Base-by-base conservation (phyloP, 192 early-diverging fungal genomes). In the Endogone sp. region DNA sequence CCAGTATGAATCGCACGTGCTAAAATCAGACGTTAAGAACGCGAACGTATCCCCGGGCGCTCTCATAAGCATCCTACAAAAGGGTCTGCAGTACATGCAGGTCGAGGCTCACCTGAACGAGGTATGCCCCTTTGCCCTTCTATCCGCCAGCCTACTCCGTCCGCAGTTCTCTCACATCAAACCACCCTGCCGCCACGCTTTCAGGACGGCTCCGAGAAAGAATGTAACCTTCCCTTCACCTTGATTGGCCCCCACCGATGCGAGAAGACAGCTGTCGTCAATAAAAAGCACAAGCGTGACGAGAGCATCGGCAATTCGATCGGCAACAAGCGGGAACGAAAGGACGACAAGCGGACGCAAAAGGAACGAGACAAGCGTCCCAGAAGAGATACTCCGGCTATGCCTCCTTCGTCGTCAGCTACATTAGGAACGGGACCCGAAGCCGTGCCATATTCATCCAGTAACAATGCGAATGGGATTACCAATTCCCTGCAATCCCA, bases 11-110 rank as follows among this genome's bases (percentile, higher is more conserved):
- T 90, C 91, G 25, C 88, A 89, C 71, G 83, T 96, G 70, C 80
- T 87, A 75, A 85, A 83, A 56, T 79, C 78, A 11, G 81, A 88
- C 32, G 78, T 74, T 58, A 80, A 82, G 29, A 76, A 82, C 31
- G 84, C 83, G 56, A 84, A 91, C 60, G 88, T 95, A 57, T 82
- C 83, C 60, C 93, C 92, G 25, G 96, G 96, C 13, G 84, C 88
- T 2, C 84, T 98, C 31, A 89, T 98, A 31, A 86, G 79, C 74
- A 82, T 94, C 21, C 80, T 98, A 65, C 95, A 97, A 71, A 97
- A 97, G 74, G 96, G 93, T 0, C 80, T 98, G 31, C 91, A 91
- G 71, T 96, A 95, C 72, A 85, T 89, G 76, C 93, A 97, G 67
- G 85, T 97, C 60, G 95, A 98, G 75, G 82, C 87, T 2, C 96